Evolutionary conservation across 148 eudicot species (phyloP), one percentile per base, ranked within the genome.

Genomic region (Heliosperma pusillum): DNA sequence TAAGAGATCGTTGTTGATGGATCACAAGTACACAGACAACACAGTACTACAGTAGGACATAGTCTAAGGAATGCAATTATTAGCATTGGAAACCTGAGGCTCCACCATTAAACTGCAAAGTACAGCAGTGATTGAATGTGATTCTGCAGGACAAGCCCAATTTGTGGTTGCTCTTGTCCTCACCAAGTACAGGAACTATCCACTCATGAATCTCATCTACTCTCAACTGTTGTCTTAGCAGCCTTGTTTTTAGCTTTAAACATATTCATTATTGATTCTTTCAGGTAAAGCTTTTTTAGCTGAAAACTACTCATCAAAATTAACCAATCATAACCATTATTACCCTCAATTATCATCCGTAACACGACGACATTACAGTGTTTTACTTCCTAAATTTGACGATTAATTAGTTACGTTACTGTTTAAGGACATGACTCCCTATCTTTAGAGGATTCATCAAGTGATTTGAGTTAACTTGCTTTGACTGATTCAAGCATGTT

Each of bases 171-270:
- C 52, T 76, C 70, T 69, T 21, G 59, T 55, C 33, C 11, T 53
- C 76, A 57, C 5, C 5, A 56, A 72, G 80, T 72, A 72, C 76
- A 61, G 52, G 36, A 59, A 7, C 50, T 56, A 53, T 24, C 42
- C 52, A 72, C 53, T 72, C 76, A 53, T 78, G 58, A 62, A n/a
- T 66, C 57, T 22, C 80, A 72, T 72, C 76, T 61, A 50, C 72
- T 52, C 22, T 66, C 67, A 78, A 24, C 19, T 45, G 20, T 65
- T 52, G 75, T 72, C 65, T 33, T 71, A 30, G 22, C 29, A 66
- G 61, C 50, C 81, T 66, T 66, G 62, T 73, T 79, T 61, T 11
- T 26, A 57, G 52, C 24, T 50, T 59, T 69, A 19, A 50, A 66
- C 44, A 11, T 13, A 29, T 69, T 60, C 66, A 75, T 80, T 21